Conservation (phyloP, 257 asterid species). For the Capsicum chinense region DNA sequence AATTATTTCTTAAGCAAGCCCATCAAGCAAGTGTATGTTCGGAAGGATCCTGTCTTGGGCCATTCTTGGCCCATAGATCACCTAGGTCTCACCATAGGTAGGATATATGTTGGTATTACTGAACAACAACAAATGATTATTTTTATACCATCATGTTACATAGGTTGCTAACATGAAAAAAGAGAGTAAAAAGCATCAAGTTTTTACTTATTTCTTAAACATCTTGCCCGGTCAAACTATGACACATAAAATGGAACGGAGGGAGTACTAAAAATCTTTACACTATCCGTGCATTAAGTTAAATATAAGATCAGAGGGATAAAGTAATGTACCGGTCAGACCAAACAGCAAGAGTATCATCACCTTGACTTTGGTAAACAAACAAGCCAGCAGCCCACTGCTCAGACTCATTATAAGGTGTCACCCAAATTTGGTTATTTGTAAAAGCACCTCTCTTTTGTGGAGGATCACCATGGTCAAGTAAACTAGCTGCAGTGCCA, state of each 20-base stretch:
- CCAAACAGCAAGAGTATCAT: constrained; percentile 92
- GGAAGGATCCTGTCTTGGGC: background rate
- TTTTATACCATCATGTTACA: background rate
- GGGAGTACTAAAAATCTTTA: background rate
- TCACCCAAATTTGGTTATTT: constrained; percentile 93
- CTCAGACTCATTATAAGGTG: constrained; percentile 77
- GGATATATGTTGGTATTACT: background rate
- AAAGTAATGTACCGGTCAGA: constrained; percentile 64
- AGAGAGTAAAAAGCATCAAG: background rate
- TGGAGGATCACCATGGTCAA: constrained; percentile 81
- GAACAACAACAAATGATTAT: background rate
- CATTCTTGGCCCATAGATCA: background rate
- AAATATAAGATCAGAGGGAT: background rate
- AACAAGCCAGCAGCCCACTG: constrained; percentile 91
- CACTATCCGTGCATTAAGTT: background rate
- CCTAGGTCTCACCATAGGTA: background rate
- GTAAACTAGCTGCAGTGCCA: constrained; percentile 91
- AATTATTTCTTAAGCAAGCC: background rate
- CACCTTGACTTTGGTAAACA: constrained; percentile 91
- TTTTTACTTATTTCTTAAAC: no score
- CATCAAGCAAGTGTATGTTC: background rate
- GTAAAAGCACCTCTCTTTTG: constrained; percentile 82
- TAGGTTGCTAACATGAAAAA: background rate
- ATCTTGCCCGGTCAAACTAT: no score
- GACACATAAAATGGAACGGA: no score